Percentiles rank a stretch among this genome's conserved stretches.
Evolutionary conservation across 1,284 basidiomycete species (phyloP).

Genomic region (Tylopilus orsonianus): DNA sequence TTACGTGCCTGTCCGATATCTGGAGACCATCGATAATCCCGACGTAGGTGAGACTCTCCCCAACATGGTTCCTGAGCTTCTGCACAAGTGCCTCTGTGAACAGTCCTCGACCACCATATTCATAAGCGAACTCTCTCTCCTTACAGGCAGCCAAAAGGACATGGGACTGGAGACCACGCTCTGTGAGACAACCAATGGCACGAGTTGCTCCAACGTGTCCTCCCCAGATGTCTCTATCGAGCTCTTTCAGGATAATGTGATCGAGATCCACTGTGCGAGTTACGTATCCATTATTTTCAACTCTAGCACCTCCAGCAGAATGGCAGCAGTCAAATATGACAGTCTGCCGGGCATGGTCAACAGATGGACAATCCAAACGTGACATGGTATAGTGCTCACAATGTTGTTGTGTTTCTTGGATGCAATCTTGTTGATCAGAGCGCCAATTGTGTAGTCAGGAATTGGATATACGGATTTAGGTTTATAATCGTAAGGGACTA

Average conservation of each 20-base stretch:
- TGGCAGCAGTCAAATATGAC: constrained; percentile 64
- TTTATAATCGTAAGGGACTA: constrained; percentile 60
- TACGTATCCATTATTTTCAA: constrained; percentile 34
- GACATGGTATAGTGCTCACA: constrained; percentile 1
- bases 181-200: constrained; percentile 46
- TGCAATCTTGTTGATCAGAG: constrained; percentile 51
- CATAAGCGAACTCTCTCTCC: constrained; percentile 36
- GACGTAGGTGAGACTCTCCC: constrained; percentile 14
- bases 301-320: constrained; percentile 39
- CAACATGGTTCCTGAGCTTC: background rate
- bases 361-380: background rate
- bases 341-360: constrained; percentile 26
- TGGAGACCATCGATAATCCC: constrained; percentile 6
- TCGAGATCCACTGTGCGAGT: constrained; percentile 44
- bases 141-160: constrained; percentile 54
- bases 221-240: constrained; percentile 50
- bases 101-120: constrained; percentile 6
- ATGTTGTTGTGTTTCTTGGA: constrained; percentile 60
- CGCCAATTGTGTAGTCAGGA: constrained; percentile 54
- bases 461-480: constrained; percentile 40
- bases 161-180: constrained; percentile 40
- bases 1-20: constrained; percentile 4
- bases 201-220: constrained; percentile 29
- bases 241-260: constrained; percentile 47
- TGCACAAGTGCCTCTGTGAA: constrained; percentile 19